Percentiles rank a stretch among this genome's conserved stretches.
Evolutionary conservation across 306 rosid genomes (phyloP).

Genomic region (Nissolia schottii): DNA sequence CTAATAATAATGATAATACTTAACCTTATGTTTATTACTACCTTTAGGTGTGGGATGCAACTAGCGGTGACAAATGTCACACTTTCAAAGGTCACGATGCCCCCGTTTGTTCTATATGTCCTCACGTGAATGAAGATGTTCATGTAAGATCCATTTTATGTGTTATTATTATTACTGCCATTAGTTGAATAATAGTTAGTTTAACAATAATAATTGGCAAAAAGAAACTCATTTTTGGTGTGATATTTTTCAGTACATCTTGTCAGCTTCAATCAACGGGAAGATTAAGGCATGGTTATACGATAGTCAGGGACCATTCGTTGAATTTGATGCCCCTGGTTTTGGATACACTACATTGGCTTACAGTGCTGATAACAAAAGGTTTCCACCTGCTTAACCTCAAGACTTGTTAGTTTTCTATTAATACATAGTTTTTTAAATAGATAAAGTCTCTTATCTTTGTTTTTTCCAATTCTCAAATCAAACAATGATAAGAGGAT

Average conservation of each 20-base stretch:
- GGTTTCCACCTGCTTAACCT: conserved; percentile 22
- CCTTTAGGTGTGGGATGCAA: conserved; percentile 41
- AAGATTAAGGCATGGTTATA: conserved; percentile 38
- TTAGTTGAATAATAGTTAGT: no score
- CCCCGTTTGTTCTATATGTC: no score
- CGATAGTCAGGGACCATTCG: not conserved
- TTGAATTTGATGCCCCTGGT: conserved; percentile 29
- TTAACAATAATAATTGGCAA: no score
- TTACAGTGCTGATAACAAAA: conserved; percentile 31
- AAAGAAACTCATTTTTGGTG: not conserved
- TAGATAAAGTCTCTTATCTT: no score
- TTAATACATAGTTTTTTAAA: no score
- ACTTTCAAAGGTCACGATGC: no score
- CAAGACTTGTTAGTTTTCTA: not conserved
- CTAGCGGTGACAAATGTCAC: conserved; percentile 5
- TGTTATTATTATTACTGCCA: not conserved
- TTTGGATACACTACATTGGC: conserved; percentile 34
- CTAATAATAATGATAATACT: not conserved
- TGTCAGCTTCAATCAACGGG: conserved; percentile 34
- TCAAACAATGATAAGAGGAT: no score
- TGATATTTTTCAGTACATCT: conserved; percentile 16
- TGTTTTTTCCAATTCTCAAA: no score
- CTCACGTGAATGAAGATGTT: conserved; percentile 9
- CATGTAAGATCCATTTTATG: conserved; percentile 23
- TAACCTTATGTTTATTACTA: not conserved